Base-by-base conservation (phyloP, 2,329 filamentous ascomycete genomes). In the Colletotrichum paranaense region DNA sequence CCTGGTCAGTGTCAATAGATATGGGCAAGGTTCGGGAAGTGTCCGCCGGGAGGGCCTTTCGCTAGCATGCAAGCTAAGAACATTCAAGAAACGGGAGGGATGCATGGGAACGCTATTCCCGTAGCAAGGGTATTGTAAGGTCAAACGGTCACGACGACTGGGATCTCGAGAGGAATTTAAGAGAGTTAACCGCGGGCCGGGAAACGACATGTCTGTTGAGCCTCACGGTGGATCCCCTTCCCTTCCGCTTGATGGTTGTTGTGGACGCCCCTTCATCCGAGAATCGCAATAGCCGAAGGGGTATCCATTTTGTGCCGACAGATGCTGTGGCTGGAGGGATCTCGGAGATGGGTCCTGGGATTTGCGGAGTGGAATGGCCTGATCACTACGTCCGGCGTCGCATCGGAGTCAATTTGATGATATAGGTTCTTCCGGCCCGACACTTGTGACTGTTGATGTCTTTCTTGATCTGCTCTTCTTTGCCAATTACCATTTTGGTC, bases 231-330 rank as follows among this genome's bases (percentile, higher is more conserved):
- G 71, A 71, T 46, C 71, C 62, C 67, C 49, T 57, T 28, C 35
- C 38, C 38, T 42, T 42, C 38, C 38, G 38, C 9, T 49, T 11
- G 42, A 49, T 8, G 42, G 56, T 35, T 66, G 62, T 22, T 66
- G 46, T 71, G 46, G 56, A 62, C 16, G 67, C 67, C 71, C 71
- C 32, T 73, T 71, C 71, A 71, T 66, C 71, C 71, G 71, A 73
- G 71, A 71, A 62, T 57, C 35, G 56, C 62, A 71, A 71, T 73
- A 66, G 71, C 71, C 71, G 71, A 71, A 66, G 35, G 24, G 67
- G 55, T 19, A 30, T 28, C 67, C 56, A 66, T 66, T 32, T 26
- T 71, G 56, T 35, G 71, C 62, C 71, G 67, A 66, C 46, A 66
- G 67, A 52, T 73, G 49, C 60, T 70, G 60, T 46, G 49, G 24